A percentile compares a stretch with the other conserved stretches of the same genome.
phyloP scores from a whole-genome alignment of 352 stramenopile genomes.

The Phytophthora fragariae region DNA sequence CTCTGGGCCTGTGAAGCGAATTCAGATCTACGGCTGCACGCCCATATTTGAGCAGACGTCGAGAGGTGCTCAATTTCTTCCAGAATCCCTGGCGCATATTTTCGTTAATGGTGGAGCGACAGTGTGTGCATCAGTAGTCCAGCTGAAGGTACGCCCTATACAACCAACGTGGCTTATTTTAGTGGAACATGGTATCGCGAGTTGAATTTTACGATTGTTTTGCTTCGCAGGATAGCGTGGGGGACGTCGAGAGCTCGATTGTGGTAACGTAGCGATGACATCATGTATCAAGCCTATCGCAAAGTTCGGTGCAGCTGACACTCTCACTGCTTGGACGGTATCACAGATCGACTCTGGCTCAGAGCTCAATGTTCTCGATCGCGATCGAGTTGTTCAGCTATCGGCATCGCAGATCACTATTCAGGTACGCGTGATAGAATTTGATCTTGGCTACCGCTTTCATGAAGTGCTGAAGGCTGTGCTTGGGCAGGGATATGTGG shows the following conservation, averaged over 20 bases:
- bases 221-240: constrained; percentile 41
- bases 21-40: constrained; percentile 82
- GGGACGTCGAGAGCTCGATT: constrained; percentile 54
- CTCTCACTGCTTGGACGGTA: neutral
- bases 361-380: constrained; percentile 52
- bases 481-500: constrained; percentile 52
- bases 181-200: neutral
- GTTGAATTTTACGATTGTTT: neutral
- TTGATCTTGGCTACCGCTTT: neutral
- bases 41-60: constrained; percentile 69
- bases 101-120: constrained; percentile 75
- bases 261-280: constrained; percentile 37
- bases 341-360: constrained; percentile 60
- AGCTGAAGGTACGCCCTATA: constrained; percentile 51
- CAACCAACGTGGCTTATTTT: neutral
- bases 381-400: constrained; percentile 42
- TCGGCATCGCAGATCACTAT: constrained; percentile 55
- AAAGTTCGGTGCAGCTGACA: neutral
- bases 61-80: constrained; percentile 60
- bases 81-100: constrained; percentile 60
- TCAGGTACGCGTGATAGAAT: constrained; percentile 36
- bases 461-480: neutral
- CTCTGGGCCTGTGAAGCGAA: constrained; percentile 57
- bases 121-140: constrained; percentile 60
- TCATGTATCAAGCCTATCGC: neutral